phyloP scores from a whole-genome alignment of 2,329 filamentous ascomycete species.

The Biscogniauxia sp. region DNA sequence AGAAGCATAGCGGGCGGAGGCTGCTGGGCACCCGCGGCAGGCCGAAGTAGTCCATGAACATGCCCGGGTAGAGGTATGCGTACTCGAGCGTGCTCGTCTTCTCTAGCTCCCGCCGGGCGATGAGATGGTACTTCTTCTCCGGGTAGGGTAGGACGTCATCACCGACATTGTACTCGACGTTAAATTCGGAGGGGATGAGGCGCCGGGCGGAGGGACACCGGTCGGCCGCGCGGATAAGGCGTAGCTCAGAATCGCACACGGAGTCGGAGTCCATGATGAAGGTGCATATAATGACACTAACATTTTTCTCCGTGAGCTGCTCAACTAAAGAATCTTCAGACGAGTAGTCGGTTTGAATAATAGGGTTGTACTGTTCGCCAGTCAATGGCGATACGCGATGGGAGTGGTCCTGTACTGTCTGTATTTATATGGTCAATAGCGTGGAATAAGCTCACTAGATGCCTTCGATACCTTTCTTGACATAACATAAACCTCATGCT shows the following conservation, averaged over 20 bases:
- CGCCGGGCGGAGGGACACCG: constrained; percentile 28
- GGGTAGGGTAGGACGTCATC: constrained; percentile 34
- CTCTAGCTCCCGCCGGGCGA: constrained; percentile 29
- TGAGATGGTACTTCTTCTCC: constrained; percentile 32
- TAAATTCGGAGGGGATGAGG: constrained; percentile 39
- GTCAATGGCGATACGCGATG: constrained; percentile 21
- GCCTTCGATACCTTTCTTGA: constrained; percentile 25
- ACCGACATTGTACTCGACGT: constrained; percentile 35
- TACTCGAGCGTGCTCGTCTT: constrained; percentile 33
- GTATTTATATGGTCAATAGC: constrained; percentile 5
- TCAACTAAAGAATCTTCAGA: constrained; percentile 21
- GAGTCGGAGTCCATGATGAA: constrained; percentile 32
- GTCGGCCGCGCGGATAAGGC: constrained; percentile 34
- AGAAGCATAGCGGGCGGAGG: constrained; percentile 30
- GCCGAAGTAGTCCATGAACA: constrained; percentile 39
- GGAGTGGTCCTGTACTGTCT: constrained; percentile 9
- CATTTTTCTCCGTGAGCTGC: constrained; percentile 19
- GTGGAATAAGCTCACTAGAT: background rate
- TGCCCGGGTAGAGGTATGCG: constrained; percentile 34
- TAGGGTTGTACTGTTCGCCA: constrained; percentile 19
- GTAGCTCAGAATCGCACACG: constrained; percentile 31
- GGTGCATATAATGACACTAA: constrained; percentile 34
- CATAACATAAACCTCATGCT: constrained; percentile 28
- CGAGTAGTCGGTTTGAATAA: constrained; percentile 31
- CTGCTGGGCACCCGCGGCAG: constrained; percentile 25